Evolutionary conservation across 1,139 yeast genomes (phyloP), one percentile per base, ranked within the genome.

Genomic region (Kurtzmaniella quercitrusa): DNA sequence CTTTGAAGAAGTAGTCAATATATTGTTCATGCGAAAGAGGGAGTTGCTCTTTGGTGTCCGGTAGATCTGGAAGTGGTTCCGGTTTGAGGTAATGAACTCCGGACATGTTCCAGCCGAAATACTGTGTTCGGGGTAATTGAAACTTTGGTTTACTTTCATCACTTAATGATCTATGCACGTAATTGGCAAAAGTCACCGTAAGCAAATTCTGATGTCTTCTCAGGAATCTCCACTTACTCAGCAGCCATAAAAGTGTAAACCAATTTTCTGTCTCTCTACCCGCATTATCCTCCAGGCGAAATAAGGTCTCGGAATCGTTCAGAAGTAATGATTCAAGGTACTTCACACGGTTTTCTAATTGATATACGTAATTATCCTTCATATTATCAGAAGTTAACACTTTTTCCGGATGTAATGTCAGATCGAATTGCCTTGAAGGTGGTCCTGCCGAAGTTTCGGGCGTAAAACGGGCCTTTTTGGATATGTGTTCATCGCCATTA

Each of bases 71-170:
- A 17, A 76, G 56, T 6, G 57, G 57, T 34, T 72, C 72, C 5
- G 70, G 62, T 20, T 59, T 58, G 16, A 78, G 51, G 52, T 77
- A 82, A 49, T 74, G 74, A 17, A 71, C 71, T 1, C 87, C 86
- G 32, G 78, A 68, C 76, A 80, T 65, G 54, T 82, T 82, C 86
- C 86, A 82, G 14, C 84, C 86, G 52, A 78, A 82, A 47, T 70
- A 76, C 53, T 82, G 87, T 16, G 70, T 62, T 45, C 87, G 59
- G 3, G 88, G 88, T 11, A 76, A 52, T 3, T 63, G 55, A 5
- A 80, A 71, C 34, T 64, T 57, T 32, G 59, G 53, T 42, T 65
- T 61, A 50, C 66, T 60, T 19, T 69, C 70, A 5, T 64, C 66
- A 7, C 73, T 57, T 28, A 81, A 58, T 28, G 64, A 55, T 5